Percentiles rank a stretch among this genome's conserved stretches.
Evolutionary conservation across 2,329 filamentous ascomycete genomes (phyloP).

Genomic region (Scytalidium sp.): DNA sequence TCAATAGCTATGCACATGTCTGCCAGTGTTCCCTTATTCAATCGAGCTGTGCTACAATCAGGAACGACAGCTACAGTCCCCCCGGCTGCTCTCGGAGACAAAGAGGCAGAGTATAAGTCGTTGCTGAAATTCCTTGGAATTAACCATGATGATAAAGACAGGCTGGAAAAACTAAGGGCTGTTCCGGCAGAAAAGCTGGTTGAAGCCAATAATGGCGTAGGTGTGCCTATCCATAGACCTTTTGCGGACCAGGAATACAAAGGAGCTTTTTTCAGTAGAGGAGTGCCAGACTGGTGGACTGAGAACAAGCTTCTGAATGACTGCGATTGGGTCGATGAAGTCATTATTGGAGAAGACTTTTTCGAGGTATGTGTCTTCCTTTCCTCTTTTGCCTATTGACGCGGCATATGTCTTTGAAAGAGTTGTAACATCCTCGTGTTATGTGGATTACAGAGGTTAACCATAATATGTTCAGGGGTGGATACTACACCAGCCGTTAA

Average conservation of each 20-base stretch:
- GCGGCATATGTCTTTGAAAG: no score
- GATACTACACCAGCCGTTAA: neutral
- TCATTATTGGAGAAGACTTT: conserved; percentile 46
- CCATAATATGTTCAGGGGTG: neutral
- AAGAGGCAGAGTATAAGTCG: neutral
- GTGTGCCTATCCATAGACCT: neutral
- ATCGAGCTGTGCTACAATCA: conserved; percentile 14
- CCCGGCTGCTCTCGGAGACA: neutral
- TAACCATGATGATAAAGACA: neutral
- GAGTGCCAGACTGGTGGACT: neutral
- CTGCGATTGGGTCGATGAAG: conserved; percentile 37
- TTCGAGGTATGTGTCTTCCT: conserved; percentile 39
- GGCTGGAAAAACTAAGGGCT: neutral
- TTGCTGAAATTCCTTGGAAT: neutral
- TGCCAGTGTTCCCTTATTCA: conserved; percentile 8
- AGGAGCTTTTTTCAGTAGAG: neutral
- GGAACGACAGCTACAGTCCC: conserved; percentile 2
- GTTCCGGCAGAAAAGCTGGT: neutral
- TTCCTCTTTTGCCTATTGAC: no score
- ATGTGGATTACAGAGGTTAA: no score
- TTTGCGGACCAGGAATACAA: neutral
- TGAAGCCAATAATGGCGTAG: neutral
- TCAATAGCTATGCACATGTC: conserved; percentile 10
- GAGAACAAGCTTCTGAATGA: neutral
- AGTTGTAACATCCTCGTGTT: no score